These are phyloP conservation scores for Rubus parviflorus DNA, from an alignment of 306 rosid genomes.

Conservation along the genomic window DNA sequence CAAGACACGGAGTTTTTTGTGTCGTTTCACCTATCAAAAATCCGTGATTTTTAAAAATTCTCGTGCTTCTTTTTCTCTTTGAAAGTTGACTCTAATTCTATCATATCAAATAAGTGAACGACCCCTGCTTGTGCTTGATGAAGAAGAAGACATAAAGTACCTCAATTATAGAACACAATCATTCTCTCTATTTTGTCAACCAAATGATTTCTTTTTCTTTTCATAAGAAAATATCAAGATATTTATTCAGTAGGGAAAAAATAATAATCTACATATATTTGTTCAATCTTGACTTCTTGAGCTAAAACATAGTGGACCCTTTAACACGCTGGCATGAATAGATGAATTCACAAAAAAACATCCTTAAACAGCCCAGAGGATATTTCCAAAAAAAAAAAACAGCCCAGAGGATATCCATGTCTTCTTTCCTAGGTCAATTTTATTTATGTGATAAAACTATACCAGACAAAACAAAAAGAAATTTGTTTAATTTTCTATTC, in stretches of 20 bases:
- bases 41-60: too few species aligned
- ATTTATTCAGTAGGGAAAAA: not conserved
- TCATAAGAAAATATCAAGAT: constrained; percentile 2
- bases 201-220: not conserved
- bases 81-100: not conserved
- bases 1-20: too few species aligned
- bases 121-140: not conserved
- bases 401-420: not conserved
- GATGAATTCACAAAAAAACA: constrained; percentile 3
- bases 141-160: not conserved
- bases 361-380: not conserved
- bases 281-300: not conserved
- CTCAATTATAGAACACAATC: constrained; percentile 1
- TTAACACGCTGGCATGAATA: not conserved
- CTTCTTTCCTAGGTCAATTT: not conserved
- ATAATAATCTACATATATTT: not conserved
- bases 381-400: too few species aligned
- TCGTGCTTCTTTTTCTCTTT: not conserved
- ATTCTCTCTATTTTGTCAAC: not conserved
- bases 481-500: not conserved
- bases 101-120: not conserved
- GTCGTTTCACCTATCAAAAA: too few species aligned
- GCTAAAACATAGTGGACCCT: constrained; percentile 1
- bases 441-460: not conserved
- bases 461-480: not conserved